Percentiles rank a stretch among this genome's conserved stretches.
Evolutionary conservation across 176 grass and related monocot genomes (phyloP).

Genomic region (Rhynchospora tenuis): DNA sequence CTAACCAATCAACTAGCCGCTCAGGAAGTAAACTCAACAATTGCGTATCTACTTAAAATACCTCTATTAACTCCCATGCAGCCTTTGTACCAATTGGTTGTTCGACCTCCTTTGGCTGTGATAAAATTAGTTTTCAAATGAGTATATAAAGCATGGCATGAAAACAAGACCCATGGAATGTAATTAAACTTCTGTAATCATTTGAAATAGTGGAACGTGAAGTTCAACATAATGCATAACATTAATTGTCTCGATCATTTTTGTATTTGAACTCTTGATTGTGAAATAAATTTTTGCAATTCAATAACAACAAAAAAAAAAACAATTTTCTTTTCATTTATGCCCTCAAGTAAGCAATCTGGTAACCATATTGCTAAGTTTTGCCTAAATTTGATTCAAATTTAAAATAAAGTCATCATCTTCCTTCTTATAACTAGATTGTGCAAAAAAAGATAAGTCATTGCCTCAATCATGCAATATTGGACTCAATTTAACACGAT

Average conservation of each 20-base stretch:
- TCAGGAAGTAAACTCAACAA: slow-evolving; percentile 82
- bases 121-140: slow-evolving; percentile 19
- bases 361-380: background rate
- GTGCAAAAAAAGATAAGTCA: background rate
- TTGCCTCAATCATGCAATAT: background rate
- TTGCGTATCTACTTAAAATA: slow-evolving; percentile 94
- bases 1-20: slow-evolving; percentile 96
- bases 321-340: background rate
- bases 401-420: background rate
- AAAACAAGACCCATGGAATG: too few species aligned
- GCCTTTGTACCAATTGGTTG: slow-evolving; percentile 69
- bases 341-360: background rate
- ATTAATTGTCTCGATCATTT: too few species aligned
- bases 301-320: background rate
- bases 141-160: too few species aligned
- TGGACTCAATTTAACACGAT: background rate
- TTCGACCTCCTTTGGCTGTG: slow-evolving; percentile 45
- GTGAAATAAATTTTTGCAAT: background rate
- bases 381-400: background rate
- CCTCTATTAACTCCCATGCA: slow-evolving; percentile 91
- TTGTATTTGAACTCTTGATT: background rate
- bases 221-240: too few species aligned
- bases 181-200: too few species aligned
- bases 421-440: background rate
- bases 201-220: too few species aligned